Base-by-base conservation (phyloP, 1,284 basidiomycete species). In the Vanrija pseudolonga region DNA sequence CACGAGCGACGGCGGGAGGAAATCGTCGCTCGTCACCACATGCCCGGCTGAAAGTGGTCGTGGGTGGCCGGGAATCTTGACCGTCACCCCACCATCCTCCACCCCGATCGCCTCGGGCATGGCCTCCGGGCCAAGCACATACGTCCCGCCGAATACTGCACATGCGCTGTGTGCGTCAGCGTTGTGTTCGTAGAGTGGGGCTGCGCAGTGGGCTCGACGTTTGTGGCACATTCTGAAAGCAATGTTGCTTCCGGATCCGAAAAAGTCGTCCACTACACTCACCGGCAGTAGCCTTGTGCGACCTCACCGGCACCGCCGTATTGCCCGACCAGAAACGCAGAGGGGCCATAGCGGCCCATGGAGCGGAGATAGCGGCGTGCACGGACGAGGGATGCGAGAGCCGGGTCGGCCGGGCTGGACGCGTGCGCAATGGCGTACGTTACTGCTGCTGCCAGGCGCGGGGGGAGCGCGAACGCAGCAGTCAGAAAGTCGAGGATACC, bases 231-330 rank as follows among this genome's bases (percentile, higher is more conserved):
- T 26, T 44, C 24, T 14, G n/a, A 15, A 17, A 44, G 23, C 43
- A 44, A 23, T 43, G 39, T 18, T 18, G 39, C 39, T 23, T 9
- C 15, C 41, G 41, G 41, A 43, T 15, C 41, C 41, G 41, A 43
- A 43, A 43, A 22, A 7, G 9, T 14, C 14, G 32, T n/a, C n/a
- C 26, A 32, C 8, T 7, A 11, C 3, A 66, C 72, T 56, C 44
- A 78, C 77, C 80, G 70, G 73, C 92, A 95, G 71, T 94, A 97
- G 0, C 90, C 92, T 73, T 96, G 92, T 0, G 88, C 83, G n/a
- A 95, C 84, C 68, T 96, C 93, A 3, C 93, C 92, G 0, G 86
- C 80, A 4, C 93, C 91, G 26, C 95, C 95, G 70, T 97, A 98
- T 65, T 97, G 93, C 0, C 90, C 91, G 5, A 98, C 82, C 15